Percentiles rank a stretch among this genome's conserved stretches.
Conservation (phyloP, 2,329 filamentous ascomycete genomes). For the Cordyceps cicadae region DNA sequence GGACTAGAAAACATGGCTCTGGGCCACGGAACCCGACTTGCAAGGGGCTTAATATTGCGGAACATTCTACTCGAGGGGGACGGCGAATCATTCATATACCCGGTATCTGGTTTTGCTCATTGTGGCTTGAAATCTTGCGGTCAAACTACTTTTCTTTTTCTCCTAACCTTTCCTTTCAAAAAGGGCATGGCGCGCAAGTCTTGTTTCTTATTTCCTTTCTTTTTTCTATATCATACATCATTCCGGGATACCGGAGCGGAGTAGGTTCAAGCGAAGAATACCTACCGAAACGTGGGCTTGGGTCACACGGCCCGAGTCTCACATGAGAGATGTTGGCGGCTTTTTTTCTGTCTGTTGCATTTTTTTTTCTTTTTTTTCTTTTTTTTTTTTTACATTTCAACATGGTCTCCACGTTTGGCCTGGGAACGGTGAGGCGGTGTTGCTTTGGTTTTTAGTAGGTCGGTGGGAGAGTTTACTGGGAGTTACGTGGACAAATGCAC, state of each 20-base stretch:
- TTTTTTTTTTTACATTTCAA: background rate
- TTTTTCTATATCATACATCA: background rate
- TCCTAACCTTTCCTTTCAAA: background rate
- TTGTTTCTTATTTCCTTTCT: background rate
- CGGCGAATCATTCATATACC: background rate
- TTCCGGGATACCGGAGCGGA: background rate
- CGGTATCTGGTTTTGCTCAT: background rate
- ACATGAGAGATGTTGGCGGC: background rate
- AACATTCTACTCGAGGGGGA: background rate
- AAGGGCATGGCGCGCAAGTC: background rate
- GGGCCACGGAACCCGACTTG: conserved; percentile 2
- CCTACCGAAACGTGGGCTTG: background rate
- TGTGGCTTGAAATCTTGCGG: background rate
- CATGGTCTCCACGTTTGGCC: background rate
- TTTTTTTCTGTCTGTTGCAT: background rate
- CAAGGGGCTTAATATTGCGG: conserved; percentile 10
- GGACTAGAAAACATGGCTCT: background rate
- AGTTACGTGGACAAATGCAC: too few relatives aligned
- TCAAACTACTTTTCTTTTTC: background rate
- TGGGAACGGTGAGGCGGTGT: background rate
- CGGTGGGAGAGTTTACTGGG: background rate
- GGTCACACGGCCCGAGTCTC: background rate
- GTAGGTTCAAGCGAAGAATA: background rate
- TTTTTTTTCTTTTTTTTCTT: background rate
- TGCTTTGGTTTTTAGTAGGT: background rate